Evolutionary conservation across 768 basidiomycete species (phyloP).

Genomic region (Wakefieldia striispora): DNA sequence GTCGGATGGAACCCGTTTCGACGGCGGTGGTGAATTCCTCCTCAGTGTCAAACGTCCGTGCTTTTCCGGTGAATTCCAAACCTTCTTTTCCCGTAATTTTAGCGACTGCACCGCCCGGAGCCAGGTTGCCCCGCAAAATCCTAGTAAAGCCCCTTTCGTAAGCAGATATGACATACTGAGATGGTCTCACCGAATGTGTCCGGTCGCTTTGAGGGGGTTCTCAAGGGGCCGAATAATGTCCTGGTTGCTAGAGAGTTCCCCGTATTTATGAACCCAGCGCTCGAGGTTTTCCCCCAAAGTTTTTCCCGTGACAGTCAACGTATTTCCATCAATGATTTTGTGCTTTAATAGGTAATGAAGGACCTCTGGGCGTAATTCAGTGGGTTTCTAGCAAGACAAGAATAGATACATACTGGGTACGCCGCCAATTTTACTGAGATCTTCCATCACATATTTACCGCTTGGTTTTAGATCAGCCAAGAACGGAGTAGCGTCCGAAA

Average conservation of each 20-base stretch:
- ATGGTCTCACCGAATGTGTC: conserved; percentile 73
- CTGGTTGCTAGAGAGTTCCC: conserved; percentile 69
- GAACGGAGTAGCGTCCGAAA: conserved; percentile 92
- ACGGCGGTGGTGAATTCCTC: conserved; percentile 86
- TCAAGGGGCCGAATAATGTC: conserved; percentile 86
- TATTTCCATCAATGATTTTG: conserved; percentile 86
- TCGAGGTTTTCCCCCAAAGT: conserved; percentile 93
- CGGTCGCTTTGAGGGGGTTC: conserved; percentile 85
- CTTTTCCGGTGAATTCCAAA: conserved; percentile 84
- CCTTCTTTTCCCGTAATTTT: conserved; percentile 98
- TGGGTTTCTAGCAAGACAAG: background rate
- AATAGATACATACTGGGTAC: conserved; percentile 73
- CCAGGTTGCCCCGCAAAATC: conserved; percentile 88
- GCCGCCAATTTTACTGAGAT: conserved; percentile 93
- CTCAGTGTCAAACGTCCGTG: conserved; percentile 90
- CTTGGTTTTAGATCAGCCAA: conserved; percentile 96
- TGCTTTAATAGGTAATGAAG: conserved; percentile 83
- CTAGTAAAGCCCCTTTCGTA: conserved; percentile 36
- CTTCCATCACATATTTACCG: conserved; percentile 98
- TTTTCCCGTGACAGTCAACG: conserved; percentile 86
- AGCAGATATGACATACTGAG: conserved; percentile 1
- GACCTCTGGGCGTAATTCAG: conserved; percentile 53
- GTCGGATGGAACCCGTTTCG: conserved; percentile 82
- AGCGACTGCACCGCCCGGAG: conserved; percentile 92
- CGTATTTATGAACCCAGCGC: conserved; percentile 78